Base-by-base conservation (phyloP, 306 rosid species). In the Pyrus betulifolia region DNA sequence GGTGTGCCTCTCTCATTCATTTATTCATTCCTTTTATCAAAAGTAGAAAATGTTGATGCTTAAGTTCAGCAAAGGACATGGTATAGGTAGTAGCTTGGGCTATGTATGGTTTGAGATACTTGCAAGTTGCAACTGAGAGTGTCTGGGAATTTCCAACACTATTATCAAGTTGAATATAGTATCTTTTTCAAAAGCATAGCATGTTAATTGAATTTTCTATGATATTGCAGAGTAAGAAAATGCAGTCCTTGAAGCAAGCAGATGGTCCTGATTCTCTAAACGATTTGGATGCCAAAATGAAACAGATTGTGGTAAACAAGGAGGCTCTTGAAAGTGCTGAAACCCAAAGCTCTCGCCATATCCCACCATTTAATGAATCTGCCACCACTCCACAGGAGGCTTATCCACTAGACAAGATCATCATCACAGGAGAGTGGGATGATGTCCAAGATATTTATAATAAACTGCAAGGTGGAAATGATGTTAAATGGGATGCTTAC, bases 321-420 rank as follows among this genome's bases (percentile, higher is more conserved):
- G 78, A 82, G 54, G 97, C 91, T 72, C 81, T 88, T 72, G 89
- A 81, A 82, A 76, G 78, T 59, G 55, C 91, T 21, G 83, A 82
- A 27, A 82, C 85, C 62, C 85, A 84, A 35, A 49, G 57, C 55
- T 27, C 86, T 51, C 97, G 89, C 69, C 88, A 90, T 77, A 77
- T 88, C 81, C 99, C 97, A 72, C 90, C 93, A 62, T 86, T 87
- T 79, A 67, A 89, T 89, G 33, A 80, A 78, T 82, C 88, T 74
- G 97, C 99, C 11, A 83, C 97, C 19, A 82, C 90, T 19, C 89
- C 96, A 59, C 85, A 86, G 76, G 88, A 84, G 84, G 97, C 89
- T 79, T 95, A 88, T 83, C 82, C 92, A 46, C 76, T 92, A 79
- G 93, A 90, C 69, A 79, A 88, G 88, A 95, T 95, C 78, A 92